phyloP scores from a whole-genome alignment of 345 rosid species.

The Aurinia saxatilis region DNA sequence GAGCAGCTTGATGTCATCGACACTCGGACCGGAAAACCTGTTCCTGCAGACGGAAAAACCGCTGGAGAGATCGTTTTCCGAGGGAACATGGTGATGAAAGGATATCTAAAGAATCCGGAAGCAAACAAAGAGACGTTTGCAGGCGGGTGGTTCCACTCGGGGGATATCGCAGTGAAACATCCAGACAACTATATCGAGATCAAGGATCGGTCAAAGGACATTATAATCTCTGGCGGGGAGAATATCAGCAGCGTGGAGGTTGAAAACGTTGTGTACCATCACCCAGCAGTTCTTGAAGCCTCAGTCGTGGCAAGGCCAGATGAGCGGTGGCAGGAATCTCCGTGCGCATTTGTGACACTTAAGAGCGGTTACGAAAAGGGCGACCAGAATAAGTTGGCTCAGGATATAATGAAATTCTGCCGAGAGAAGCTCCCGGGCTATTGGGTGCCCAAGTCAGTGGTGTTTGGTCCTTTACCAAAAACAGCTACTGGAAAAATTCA shows the following conservation, averaged over 20 bases:
- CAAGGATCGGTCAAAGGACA: constrained; percentile 85
- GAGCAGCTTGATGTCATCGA: constrained; percentile 68
- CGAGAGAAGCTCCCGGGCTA: constrained; percentile 67
- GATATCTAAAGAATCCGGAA: constrained; percentile 77
- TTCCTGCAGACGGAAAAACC: constrained; percentile 75
- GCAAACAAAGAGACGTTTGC: constrained; percentile 75
- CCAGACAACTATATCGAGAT: constrained; percentile 82
- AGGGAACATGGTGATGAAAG: constrained; percentile 82
- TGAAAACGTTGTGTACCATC: constrained; percentile 58
- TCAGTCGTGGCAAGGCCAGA: constrained; percentile 86
- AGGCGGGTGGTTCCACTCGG: constrained; percentile 85
- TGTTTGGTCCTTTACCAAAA: constrained; percentile 82
- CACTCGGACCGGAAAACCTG: constrained; percentile 52
- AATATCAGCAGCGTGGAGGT: constrained; percentile 88
- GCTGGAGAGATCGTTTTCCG: constrained; percentile 81
- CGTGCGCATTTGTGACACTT: constrained; percentile 78
- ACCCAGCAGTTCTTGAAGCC: constrained; percentile 75
- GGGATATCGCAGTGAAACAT: constrained; percentile 82
- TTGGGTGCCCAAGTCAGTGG: constrained; percentile 82
- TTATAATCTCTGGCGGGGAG: constrained; percentile 92
- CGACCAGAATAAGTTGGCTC: constrained; percentile 36
- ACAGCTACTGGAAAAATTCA: constrained; percentile 93
- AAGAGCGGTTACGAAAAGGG: constrained; percentile 42
- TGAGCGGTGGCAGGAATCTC: constrained; percentile 84
- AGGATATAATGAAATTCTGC: constrained; percentile 63